These are phyloP conservation scores for Tremella fuciformis DNA, from an alignment of 768 basidiomycete genomes.

Conservation along the genomic window DNA sequence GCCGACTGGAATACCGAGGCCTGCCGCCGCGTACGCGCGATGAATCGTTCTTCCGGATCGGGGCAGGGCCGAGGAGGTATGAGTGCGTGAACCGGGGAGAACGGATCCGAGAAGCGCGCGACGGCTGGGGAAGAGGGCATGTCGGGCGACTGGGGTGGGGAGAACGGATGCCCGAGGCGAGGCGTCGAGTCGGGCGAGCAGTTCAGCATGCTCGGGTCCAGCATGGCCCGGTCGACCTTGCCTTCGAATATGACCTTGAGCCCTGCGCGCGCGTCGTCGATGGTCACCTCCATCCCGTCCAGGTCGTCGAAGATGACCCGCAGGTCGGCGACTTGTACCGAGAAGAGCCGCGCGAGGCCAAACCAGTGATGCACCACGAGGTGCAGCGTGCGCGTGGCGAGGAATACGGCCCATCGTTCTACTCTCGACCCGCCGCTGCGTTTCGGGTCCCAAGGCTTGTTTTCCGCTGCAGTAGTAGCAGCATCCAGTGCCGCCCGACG, in stretches of 20 bases:
- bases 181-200: conserved; percentile 6
- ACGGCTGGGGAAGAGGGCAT: conserved; percentile 9
- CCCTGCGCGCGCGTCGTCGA: conserved; percentile 13
- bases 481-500: not conserved
- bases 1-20: conserved; percentile 22
- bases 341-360: conserved; percentile 24
- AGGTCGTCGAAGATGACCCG: conserved; percentile 22
- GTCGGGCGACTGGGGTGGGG: conserved; percentile 19
- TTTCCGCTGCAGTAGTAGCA: not conserved
- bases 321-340: conserved; percentile 24
- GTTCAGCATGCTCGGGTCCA: not conserved
- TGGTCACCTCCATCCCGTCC: conserved; percentile 17
- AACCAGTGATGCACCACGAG: conserved; percentile 4
- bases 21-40: conserved; percentile 19
- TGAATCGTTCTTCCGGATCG: not conserved
- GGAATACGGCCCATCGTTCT: not conserved
- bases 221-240: not conserved
- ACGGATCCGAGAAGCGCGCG: not conserved
- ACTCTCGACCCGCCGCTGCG: not conserved
- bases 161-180: conserved; percentile 3
- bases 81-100: not conserved
- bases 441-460: not conserved
- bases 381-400: too few relatives aligned
- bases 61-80: conserved; percentile 7
- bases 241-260: conserved; percentile 27